Evolutionary conservation across 306 rosid genomes (phyloP), one percentile per base, ranked within the genome.

Genomic region (Rosa persica): DNA sequence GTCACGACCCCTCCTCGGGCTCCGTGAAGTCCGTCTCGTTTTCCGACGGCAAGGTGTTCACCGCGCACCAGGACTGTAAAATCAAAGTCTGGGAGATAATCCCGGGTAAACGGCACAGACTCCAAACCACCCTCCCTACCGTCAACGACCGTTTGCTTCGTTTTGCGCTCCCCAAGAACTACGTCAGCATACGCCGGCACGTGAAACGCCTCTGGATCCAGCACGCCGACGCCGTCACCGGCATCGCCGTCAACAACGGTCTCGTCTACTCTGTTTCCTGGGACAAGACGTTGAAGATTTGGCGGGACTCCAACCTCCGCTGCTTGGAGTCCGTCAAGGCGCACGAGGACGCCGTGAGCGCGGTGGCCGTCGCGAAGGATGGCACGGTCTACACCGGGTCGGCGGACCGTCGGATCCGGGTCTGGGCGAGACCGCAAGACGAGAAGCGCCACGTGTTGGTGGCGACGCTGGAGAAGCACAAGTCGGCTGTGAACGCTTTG

Each of bases 311-410:
- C 1, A 88, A 89, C 75, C 90, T 88, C 38, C 90, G 96, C 2
- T 95, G 98, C 49, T 17, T 85, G 1, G 96, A 95, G 83, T 91
- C 98, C 0, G 78, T 95, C 1, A 85, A 72, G 62, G 98, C 93
- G 1, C 98, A 95, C 85, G 98, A 95, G 22, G 98, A 95, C 42
- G 98, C 98, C 4, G 77, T 95, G 12, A 92, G 91, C 83, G 93
- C 98, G 5, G 93, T 95, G 1, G 92, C 74, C 12, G 98, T 92
- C 3, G 89, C 98, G 1, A 49, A 25, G 4, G 92, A 86, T 44
- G 98, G 98, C 19, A 91, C 88, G 0, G 87, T 95, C 0, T 95
- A 95, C 77, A 95, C 98, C 0, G 98, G 98, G 22, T 95, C 98
- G 9, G 87, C 96, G 0, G 98, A 95, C 16, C 54, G 74, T 2